A percentile compares a stretch with the other conserved stretches of the same genome.
Conservation (phyloP, 768 basidiomycete species). For the Lactarius quietus region DNA sequence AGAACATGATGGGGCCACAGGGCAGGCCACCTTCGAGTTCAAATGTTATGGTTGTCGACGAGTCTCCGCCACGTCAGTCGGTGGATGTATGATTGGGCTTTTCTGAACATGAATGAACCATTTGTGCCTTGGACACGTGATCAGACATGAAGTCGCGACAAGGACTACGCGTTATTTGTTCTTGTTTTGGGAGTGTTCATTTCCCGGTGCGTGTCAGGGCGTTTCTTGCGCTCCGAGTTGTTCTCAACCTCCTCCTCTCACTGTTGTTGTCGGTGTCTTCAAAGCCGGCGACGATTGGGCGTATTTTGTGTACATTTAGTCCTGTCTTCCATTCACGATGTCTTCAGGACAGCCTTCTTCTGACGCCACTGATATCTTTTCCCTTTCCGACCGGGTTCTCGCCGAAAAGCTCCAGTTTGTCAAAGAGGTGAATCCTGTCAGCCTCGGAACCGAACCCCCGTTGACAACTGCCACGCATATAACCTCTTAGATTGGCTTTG, state of each 20-base stretch:
- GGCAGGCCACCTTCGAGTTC: not conserved
- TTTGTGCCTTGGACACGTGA: constrained; percentile 16
- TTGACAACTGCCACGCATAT: constrained; percentile 7
- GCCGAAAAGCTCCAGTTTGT: constrained; percentile 70
- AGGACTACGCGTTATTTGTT: constrained; percentile 20
- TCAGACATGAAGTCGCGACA: not conserved
- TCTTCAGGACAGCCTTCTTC: constrained; percentile 33
- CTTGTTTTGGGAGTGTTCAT: constrained; percentile 23
- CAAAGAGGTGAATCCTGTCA: constrained; percentile 53
- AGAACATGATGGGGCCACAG: constrained; percentile 36
- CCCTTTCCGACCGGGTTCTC: constrained; percentile 67
- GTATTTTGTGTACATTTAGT: constrained; percentile 18
- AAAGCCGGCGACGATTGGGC: constrained; percentile 1
- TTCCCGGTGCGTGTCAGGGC: not conserved
- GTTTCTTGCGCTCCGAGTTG: not conserved
- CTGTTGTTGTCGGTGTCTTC: not conserved
- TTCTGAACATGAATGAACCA: not conserved
- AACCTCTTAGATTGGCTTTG: constrained; percentile 70
- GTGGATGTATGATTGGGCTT: not conserved
- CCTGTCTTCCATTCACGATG: constrained; percentile 27
- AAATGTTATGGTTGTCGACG: not conserved
- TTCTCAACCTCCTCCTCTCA: constrained; percentile 6
- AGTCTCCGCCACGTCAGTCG: not conserved
- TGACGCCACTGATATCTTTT: constrained; percentile 59
- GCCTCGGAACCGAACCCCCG: constrained; percentile 6